These are phyloP conservation scores for Penicillium nordicum DNA, from an alignment of 2,329 filamentous ascomycete genomes.

Conservation along the genomic window DNA sequence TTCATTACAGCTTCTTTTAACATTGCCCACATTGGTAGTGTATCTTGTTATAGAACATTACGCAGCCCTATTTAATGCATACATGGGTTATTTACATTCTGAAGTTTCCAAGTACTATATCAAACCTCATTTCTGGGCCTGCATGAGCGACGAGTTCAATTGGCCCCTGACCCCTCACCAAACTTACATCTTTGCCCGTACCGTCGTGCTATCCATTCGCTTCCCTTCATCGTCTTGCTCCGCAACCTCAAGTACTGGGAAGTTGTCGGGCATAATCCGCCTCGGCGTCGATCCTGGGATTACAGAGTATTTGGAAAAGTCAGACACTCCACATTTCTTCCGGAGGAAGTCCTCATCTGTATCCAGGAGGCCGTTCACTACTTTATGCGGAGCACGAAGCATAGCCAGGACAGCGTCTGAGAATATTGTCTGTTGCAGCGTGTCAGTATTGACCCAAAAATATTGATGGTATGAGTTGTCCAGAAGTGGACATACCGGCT, in stretches of 20 bases:
- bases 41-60: not conserved
- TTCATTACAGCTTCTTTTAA: not conserved
- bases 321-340: constrained; percentile 58
- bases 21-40: not conserved
- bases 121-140: not conserved
- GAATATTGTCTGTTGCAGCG: constrained; percentile 57
- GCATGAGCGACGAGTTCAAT: not conserved
- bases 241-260: constrained; percentile 68
- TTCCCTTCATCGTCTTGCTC: constrained; percentile 79
- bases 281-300: constrained; percentile 62
- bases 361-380: constrained; percentile 68
- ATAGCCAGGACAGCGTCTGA: constrained; percentile 76
- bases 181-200: constrained; percentile 27
- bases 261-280: constrained; percentile 70
- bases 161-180: not conserved
- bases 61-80: not conserved
- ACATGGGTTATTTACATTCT: not conserved
- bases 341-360: constrained; percentile 80
- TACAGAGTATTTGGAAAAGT: constrained; percentile 72
- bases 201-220: constrained; percentile 62
- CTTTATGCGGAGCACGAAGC: constrained; percentile 55
- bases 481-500: constrained; percentile 43
- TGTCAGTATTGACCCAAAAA: constrained; percentile 8
- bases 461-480: not conserved
- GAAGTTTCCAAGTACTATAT: not conserved